Base-by-base conservation (phyloP, 208 protist genomes). In the Acanthamoeba healyi region DNA sequence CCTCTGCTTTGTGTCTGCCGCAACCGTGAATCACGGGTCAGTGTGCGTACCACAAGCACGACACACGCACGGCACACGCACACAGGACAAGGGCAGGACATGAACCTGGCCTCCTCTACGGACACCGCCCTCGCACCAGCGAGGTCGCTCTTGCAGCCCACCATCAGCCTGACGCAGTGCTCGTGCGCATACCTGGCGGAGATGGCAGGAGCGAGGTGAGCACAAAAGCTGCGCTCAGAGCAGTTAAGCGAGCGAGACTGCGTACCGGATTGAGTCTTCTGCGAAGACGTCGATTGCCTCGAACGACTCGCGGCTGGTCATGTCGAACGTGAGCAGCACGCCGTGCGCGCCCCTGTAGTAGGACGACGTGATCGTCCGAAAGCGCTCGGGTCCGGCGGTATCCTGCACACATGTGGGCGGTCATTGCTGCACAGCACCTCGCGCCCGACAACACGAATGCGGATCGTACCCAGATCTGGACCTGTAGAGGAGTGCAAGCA, bases 331-430 rank as follows among this genome's bases (percentile, higher is more conserved):
- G 29, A 94, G 0, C 2, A 94, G 9, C 12, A 89, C 49, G 2
- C 67, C 84, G n/a, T 81, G 40, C 5, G 94, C 84, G 40, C 86
- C 72, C n/a, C 77, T 61, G 61, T 93, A 95, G 61, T 86, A 94
- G 32, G 84, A 46, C 22, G 46, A 54, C 0, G 70, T 94, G 29
- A 95, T 94, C 6, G 94, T 6, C 4, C 72, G 61, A 58, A 86
- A 82, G 24, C 90, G 67, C 51, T 94, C 94, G 6, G 40, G 67
- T 17, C 90, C 90, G 5, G 74, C 94, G 29, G 88, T 94, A 70
- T 95, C 94, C 94, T 65, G 58, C 79, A 91, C 7, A 91, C 5
- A 54, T 54, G 49, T 54, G 6, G 15, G 6, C 10, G 6, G n/a
- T 26, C n/a, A 29, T 17, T 65, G 2, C n/a, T 54, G 15, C 26